Evolutionary conservation across 2,329 filamentous ascomycete species (phyloP), one percentile per base, ranked within the genome.

Genomic region (Arthrobotrys pseudoclavata): DNA sequence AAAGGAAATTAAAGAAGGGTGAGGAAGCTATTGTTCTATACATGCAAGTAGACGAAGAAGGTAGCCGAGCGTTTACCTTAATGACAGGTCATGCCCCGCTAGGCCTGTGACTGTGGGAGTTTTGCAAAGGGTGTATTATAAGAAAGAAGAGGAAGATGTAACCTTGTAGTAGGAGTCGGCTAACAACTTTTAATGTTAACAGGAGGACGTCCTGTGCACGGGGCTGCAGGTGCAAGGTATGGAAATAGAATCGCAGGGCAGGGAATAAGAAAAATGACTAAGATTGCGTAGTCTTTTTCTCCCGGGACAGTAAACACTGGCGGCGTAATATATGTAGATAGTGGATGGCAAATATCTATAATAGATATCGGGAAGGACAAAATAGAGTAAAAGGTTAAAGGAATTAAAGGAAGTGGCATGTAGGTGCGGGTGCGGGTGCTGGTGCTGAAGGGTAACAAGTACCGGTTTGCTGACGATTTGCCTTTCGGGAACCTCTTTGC

Each of bases 41-140:
- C 66, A 76, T 76, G 72, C 72, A 76, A n/a, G 72, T 70, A 70
- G 72, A 76, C 67, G 72, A 76, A 76, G 72, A 76, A 55, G 66
- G 72, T 76, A 76, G 50, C 67, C 72, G 60, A 68, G 72, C 72
- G 72, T 76, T 76, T 76, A 76, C 72, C 72, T 76, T 76, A 70
- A 50, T 76, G 60, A 69, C 60, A 70, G 52, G 72, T 76, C 66
- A 70, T 76, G 67, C 66, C 66, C 72, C 72, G 72, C 72, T 45
- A 64, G 55, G 63, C 63, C 63, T 61, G 66, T 70, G 66, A 76
- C 72, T 62, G 57, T 66, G 52, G 57, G 31, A 34, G 64, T 69
- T 60, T 22, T 72, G 48, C 60, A 31, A 45, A 42, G 29, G 6
- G 60, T 69, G 47, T 62, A 62, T 68, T 68, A 67, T 72, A 57